Evolutionary conservation across 768 basidiomycete species (phyloP).

Genomic region (Russula sp.): DNA sequence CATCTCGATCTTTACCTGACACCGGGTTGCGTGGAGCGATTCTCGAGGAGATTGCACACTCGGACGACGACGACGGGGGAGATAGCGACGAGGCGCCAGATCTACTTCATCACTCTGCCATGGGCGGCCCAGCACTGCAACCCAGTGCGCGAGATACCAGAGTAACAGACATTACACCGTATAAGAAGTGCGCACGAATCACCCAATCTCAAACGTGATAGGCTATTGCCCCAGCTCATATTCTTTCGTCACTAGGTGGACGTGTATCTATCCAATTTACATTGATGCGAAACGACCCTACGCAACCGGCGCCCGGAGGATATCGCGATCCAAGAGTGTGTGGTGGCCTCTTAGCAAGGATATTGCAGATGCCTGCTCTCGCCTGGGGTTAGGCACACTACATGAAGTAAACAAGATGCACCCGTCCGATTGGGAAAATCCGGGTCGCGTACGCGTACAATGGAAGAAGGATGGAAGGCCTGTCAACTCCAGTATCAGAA

Average conservation of each 20-base stretch:
- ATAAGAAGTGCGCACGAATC: conserved; percentile 62
- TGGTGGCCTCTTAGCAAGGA: conserved; percentile 97
- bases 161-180: conserved; percentile 75
- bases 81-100: conserved; percentile 31
- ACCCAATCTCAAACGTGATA: conserved; percentile 20
- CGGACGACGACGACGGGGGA: conserved; percentile 47
- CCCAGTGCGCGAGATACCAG: conserved; percentile 30
- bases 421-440: conserved; percentile 98
- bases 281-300: conserved; percentile 93
- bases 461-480: conserved; percentile 79
- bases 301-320: conserved; percentile 76
- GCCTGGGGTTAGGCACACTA: conserved; percentile 73
- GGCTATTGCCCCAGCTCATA: conserved; percentile 21
- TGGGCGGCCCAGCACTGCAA: conserved; percentile 43
- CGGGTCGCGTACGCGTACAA: conserved; percentile 89
- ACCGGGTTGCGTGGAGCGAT: conserved; percentile 71
- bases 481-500: conserved; percentile 65
- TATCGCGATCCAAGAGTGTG: conserved; percentile 71
- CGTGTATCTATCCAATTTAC: conserved; percentile 95
- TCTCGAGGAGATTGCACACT: conserved; percentile 59
- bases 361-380: conserved; percentile 78
- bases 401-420: conserved; percentile 91
- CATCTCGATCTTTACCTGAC: conserved; percentile 60
- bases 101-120: conserved; percentile 51
- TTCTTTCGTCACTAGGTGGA: conserved; percentile 62